Conservation (phyloP, 306 rosid genomes). For the Chamaecrista fasciculata region DNA sequence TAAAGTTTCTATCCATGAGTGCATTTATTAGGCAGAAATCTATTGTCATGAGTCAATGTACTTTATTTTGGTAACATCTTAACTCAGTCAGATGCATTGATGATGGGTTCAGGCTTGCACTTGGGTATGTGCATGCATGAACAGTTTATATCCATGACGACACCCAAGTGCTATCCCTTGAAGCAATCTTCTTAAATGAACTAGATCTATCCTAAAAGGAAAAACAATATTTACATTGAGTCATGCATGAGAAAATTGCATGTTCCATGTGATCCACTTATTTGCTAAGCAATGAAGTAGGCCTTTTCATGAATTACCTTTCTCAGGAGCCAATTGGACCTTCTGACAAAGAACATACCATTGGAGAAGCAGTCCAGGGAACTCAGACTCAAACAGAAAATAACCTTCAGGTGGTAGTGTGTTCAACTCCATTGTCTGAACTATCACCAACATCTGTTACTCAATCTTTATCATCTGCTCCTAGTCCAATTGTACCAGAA, state of each 20-base stretch:
- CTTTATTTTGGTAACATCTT: background rate
- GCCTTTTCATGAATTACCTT: conserved; percentile 14
- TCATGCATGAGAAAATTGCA: background rate
- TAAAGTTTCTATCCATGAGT: background rate
- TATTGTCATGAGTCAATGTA: background rate
- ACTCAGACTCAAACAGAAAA: conserved; percentile 39
- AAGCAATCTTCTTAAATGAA: conserved; percentile 1
- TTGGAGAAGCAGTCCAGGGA: conserved; percentile 30
- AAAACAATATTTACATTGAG: background rate
- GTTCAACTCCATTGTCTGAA: conserved; percentile 42
- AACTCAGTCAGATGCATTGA: background rate
- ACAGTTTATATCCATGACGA: conserved; percentile 15
- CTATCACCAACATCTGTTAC: conserved; percentile 74
- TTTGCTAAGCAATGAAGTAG: conserved; percentile 11
- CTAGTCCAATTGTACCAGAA: conserved; percentile 45
- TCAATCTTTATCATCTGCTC: conserved; percentile 56
- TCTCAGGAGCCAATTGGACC: conserved; percentile 40
- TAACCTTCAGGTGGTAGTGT: conserved; percentile 40
- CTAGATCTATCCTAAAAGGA: background rate
- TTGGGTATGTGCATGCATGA: conserved; percentile 1
- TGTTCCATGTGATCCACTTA: background rate
- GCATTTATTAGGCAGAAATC: background rate
- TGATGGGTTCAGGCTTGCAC: background rate
- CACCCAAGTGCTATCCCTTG: background rate
- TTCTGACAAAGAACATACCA: conserved; percentile 26